phyloP scores from a whole-genome alignment of 1,284 basidiomycete species.

The Puccinia polysora region DNA sequence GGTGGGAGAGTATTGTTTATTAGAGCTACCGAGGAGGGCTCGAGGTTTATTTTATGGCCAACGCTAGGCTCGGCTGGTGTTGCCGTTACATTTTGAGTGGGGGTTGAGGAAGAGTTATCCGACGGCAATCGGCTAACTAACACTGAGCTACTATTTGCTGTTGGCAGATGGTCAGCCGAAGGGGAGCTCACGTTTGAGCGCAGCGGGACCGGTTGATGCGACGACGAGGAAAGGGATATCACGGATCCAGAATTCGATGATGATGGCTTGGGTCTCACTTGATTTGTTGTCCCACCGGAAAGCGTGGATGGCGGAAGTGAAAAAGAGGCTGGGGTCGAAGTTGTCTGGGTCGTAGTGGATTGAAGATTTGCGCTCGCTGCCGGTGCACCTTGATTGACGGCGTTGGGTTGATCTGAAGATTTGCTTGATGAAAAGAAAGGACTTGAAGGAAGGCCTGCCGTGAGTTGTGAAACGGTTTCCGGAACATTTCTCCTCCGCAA shows the following conservation, averaged over 20 bases:
- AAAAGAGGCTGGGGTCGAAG: not conserved
- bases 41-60: not conserved
- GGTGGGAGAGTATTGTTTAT: not conserved
- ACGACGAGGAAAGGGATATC: not conserved
- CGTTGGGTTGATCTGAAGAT: not conserved
- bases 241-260: not conserved
- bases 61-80: not conserved
- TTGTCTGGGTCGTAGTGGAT: not conserved
- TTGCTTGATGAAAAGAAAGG: not conserved
- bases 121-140: not conserved
- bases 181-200: not conserved
- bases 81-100: not conserved
- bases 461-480: constrained; percentile 6
- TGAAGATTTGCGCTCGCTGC: not conserved
- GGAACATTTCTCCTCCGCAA: not conserved
- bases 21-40: not conserved
- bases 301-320: constrained; percentile 3
- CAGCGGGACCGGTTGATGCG: not conserved
- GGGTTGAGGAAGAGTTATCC: not conserved
- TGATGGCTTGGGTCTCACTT: not conserved
- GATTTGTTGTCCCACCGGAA: not conserved
- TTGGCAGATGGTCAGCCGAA: not conserved
- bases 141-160: not conserved
- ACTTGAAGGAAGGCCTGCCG: not conserved
- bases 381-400: not conserved